These are phyloP conservation scores for Effrenium voratum DNA, from an alignment of 73 alveolate species.

Conservation along the genomic window DNA sequence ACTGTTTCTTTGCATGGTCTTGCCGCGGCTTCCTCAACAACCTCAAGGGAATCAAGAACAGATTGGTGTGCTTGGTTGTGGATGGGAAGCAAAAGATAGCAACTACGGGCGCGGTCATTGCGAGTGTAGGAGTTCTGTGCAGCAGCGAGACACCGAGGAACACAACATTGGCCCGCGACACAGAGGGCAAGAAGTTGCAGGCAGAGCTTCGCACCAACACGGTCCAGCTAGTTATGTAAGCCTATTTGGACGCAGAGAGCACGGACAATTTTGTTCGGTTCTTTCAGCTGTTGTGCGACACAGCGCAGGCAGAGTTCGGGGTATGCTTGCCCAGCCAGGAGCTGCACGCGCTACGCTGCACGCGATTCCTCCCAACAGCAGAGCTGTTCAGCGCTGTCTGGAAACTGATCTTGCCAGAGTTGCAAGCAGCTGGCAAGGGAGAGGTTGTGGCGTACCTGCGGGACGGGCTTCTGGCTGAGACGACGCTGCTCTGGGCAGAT, in stretches of 20 bases:
- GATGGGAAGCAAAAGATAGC: constrained; percentile 49
- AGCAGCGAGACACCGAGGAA: not conserved
- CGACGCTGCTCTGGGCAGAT: constrained; percentile 16
- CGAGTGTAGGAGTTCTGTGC: constrained; percentile 2
- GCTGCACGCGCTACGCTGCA: not conserved
- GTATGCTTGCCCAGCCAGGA: not conserved
- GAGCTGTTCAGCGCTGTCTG: constrained; percentile 39
- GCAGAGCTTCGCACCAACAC: not conserved
- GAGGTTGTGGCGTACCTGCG: not conserved
- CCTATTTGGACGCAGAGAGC: constrained; percentile 16
- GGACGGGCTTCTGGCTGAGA: not conserved
- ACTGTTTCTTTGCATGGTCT: constrained; percentile 3
- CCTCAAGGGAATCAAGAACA: not conserved
- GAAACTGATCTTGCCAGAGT: not conserved
- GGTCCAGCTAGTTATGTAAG: constrained; percentile 12
- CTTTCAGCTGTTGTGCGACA: not conserved
- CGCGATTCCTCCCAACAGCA: constrained; percentile 25
- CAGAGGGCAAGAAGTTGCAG: not conserved
- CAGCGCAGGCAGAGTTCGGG: not conserved
- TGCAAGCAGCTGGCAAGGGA: not conserved
- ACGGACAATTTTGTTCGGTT: not conserved
- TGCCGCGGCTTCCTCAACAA: constrained; percentile 45
- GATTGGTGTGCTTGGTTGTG: constrained; percentile 12
- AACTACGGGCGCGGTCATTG: constrained; percentile 38
- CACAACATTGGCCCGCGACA: not conserved